phyloP scores from a whole-genome alignment of 2,329 filamentous ascomycete species.

The Ophiostoma novo-ulmi region DNA sequence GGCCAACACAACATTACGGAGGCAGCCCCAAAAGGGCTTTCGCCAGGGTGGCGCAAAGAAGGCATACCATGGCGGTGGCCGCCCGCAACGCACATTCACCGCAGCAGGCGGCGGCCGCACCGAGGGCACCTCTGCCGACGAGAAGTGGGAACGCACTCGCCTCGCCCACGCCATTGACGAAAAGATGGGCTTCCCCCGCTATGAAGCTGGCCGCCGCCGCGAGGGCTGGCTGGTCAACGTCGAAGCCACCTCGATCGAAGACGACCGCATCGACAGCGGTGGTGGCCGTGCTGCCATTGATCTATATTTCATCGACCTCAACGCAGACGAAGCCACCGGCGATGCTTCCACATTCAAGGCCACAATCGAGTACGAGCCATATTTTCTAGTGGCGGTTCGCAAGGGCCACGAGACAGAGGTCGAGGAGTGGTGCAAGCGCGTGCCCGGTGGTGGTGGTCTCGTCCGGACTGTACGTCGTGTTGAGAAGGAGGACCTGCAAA shows the following conservation, averaged over 20 bases:
- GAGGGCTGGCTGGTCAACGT: conserved; percentile 94
- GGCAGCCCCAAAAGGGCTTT: conserved; percentile 57
- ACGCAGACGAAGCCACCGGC: conserved; percentile 94
- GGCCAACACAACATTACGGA: conserved; percentile 56
- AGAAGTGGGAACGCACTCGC: conserved; percentile 80
- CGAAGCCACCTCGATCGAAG: conserved; percentile 81
- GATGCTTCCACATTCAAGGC: conserved; percentile 91
- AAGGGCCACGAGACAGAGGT: conserved; percentile 85
- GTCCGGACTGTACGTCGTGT: conserved; percentile 72
- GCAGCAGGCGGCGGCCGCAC: conserved; percentile 66
- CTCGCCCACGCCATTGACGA: conserved; percentile 90
- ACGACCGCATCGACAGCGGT: conserved; percentile 76
- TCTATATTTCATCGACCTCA: conserved; percentile 94
- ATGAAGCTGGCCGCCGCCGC: conserved; percentile 76
- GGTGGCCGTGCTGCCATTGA: conserved; percentile 86
- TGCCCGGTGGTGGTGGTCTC: conserved; percentile 70
- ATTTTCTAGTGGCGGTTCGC: conserved; percentile 88
- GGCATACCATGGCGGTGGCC: conserved; percentile 64
- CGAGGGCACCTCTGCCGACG: conserved; percentile 86
- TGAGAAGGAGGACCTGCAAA: conserved; percentile 87
- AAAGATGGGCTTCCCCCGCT: conserved; percentile 86
- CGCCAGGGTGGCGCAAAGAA: conserved; percentile 61
- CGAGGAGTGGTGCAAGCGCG: conserved; percentile 84
- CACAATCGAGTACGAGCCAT: conserved; percentile 92
- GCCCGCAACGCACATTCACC: conserved; percentile 65